Percentiles rank a stretch among this genome's conserved stretches.
phyloP scores from a whole-genome alignment of 2,329 filamentous ascomycete species.

The Stagonosporopsis chrysanthemi region DNA sequence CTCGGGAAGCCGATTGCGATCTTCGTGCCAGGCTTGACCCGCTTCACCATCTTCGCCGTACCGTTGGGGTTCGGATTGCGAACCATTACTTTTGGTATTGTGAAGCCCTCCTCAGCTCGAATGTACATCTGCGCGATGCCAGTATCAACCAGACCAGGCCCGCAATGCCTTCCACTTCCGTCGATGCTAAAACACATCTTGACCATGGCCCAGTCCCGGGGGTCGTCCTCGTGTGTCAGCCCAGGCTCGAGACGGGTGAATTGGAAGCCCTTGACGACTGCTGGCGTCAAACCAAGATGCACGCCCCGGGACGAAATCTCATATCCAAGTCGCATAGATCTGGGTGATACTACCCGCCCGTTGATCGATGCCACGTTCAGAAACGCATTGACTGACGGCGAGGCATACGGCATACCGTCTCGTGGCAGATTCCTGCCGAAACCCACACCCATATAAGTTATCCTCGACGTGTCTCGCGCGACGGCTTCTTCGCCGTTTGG shows the following conservation, averaged over 20 bases:
- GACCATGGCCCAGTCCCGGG: constrained; percentile 47
- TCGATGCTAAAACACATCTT: constrained; percentile 42
- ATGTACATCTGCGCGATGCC: constrained; percentile 49
- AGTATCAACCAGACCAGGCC: constrained; percentile 43
- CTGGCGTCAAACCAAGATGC: constrained; percentile 39
- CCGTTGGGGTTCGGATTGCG: constrained; percentile 43
- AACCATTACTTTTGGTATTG: constrained; percentile 40
- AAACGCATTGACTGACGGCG: constrained; percentile 45
- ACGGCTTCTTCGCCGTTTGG: constrained; percentile 35
- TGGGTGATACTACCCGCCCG: constrained; percentile 17
- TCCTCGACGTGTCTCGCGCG: constrained; percentile 36
- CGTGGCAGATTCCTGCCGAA: constrained; percentile 43
- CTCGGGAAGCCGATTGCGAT: constrained; percentile 38
- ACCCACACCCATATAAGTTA: constrained; percentile 49
- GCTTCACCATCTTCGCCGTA: constrained; percentile 35
- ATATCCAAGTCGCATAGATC: constrained; percentile 35
- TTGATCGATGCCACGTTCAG: constrained; percentile 45
- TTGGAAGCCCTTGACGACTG: constrained; percentile 29
- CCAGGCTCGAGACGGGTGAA: constrained; percentile 39
- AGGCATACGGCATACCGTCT: constrained; percentile 40
- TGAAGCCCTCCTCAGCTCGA: constrained; percentile 34
- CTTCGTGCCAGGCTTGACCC: constrained; percentile 41
- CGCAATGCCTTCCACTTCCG: constrained; percentile 29
- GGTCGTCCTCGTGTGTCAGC: constrained; percentile 35
- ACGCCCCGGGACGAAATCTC: constrained; percentile 41